Evolutionary conservation across 768 basidiomycete genomes (phyloP), one percentile per base, ranked within the genome.

Genomic region (Trametes maxima): DNA sequence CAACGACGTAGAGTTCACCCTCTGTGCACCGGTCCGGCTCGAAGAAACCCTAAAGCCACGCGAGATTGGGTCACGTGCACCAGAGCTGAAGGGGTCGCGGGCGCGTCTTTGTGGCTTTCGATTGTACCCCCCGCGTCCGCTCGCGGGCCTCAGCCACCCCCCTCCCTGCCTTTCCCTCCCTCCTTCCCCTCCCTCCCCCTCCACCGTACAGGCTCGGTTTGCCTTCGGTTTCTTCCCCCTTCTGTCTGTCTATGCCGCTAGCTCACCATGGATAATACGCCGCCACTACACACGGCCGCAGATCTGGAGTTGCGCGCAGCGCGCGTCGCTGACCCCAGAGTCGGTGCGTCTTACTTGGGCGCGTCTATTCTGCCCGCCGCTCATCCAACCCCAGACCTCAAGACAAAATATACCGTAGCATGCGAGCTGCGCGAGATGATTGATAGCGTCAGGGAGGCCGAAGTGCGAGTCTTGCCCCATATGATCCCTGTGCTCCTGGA

Each of bases 391-490:
- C 43, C 66, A 92, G 90, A 91, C 74, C 80, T 90, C 65, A 84
- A 85, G 60, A 84, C 83, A 2, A 91, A 90, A 74, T 82, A 84
- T 72, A 76, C 77, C 3, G 82, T 86, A n/a, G 89, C 89, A 60
- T 82, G 80, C 59, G 92, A 94, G 71, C 85, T 94, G 60, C 82
- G 90, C 58, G 91, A 94, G 72, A 84, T 87, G 78, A 80, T 94
- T 65, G 92, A 94, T 68, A 86, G 86, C 16, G 83, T 90, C 42
- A 81, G 89, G 57, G 92, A 94, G 62, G 77, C 83, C 17, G 92
- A 94, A 64, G 77, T 82, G 42, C 84, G 87, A 21, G 86, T 86
- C 36, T 79, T 92, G 21, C 85, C 86, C 7, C 84, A 85, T 64
- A 85, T 92, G 70, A 85, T 92, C 53, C 88, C 88, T 16, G 83